Conservation (phyloP, 768 basidiomycete genomes). For the Postia placenta region DNA sequence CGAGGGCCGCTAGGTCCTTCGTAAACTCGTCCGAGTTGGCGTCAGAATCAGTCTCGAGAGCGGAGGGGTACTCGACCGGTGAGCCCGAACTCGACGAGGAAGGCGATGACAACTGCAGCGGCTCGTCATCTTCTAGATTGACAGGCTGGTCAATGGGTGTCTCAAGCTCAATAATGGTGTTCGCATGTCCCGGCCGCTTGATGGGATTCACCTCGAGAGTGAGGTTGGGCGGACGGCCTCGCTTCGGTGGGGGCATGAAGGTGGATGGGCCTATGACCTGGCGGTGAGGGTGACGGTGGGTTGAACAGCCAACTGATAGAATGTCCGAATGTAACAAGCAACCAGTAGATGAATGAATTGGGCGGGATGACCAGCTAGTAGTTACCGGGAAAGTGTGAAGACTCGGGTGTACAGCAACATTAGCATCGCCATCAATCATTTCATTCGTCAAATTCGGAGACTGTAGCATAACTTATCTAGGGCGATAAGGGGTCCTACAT, state of each 20-base stretch:
- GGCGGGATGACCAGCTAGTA: too few relatives aligned
- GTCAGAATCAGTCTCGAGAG: constrained; percentile 20
- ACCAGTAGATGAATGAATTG: too few relatives aligned
- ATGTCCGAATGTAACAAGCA: too few relatives aligned
- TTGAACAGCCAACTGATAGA: too few relatives aligned
- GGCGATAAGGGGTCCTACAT: too few relatives aligned
- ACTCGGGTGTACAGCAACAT: too few relatives aligned
- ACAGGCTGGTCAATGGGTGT: constrained; percentile 29
- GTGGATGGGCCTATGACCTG: background rate
- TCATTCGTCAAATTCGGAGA: background rate
- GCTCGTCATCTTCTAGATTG: constrained; percentile 25
- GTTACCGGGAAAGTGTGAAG: too few relatives aligned
- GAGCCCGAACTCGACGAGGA: constrained; percentile 25
- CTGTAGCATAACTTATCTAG: background rate
- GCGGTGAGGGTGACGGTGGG: constrained; percentile 4
- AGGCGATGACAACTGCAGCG: constrained; percentile 25
- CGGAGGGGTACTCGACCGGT: constrained; percentile 18
- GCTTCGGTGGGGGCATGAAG: constrained; percentile 26
- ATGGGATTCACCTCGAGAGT: constrained; percentile 28
- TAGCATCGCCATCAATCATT: too few relatives aligned
- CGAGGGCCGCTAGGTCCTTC: constrained; percentile 61
- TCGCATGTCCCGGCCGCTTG: constrained; percentile 18
- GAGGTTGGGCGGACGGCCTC: constrained; percentile 47
- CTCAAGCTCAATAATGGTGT: constrained; percentile 28
- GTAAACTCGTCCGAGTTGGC: constrained; percentile 50